A percentile compares a stretch with the other conserved stretches of the same genome.
Conservation (phyloP, 2,329 filamentous ascomycete genomes). For the Pseudonectria buxi region DNA sequence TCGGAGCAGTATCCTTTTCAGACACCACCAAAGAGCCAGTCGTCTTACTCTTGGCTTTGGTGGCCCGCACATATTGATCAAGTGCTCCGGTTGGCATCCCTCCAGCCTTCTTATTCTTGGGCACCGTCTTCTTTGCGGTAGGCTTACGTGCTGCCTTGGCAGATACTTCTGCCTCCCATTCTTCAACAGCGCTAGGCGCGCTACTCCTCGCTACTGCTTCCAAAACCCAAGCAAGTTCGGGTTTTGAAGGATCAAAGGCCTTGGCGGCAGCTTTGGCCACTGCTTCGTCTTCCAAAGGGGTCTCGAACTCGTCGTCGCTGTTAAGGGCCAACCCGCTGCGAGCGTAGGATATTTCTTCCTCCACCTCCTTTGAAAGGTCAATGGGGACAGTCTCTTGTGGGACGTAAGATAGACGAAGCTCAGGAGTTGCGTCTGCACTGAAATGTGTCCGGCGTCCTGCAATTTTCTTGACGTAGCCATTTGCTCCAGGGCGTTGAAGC, state of each 20-base stretch:
- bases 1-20: slow-evolving; percentile 5
- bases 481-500: slow-evolving; percentile 20
- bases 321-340: slow-evolving; percentile 53
- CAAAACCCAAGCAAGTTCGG: slow-evolving; percentile 42
- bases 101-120: slow-evolving; percentile 11
- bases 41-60: slow-evolving; percentile 24
- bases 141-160: slow-evolving; percentile 17
- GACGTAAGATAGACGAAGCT: slow-evolving; percentile 71
- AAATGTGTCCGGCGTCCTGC: slow-evolving; percentile 62
- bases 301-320: slow-evolving; percentile 58
- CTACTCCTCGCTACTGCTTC: slow-evolving; percentile 26
- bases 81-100: slow-evolving; percentile 26
- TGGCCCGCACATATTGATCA: slow-evolving; percentile 35
- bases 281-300: slow-evolving; percentile 26
- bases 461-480: slow-evolving; percentile 57
- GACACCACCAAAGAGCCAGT: slow-evolving; percentile 1
- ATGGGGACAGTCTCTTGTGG: slow-evolving; percentile 73
- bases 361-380: slow-evolving; percentile 65
- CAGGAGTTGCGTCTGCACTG: slow-evolving; percentile 66
- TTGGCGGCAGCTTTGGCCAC: slow-evolving; percentile 23
- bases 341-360: slow-evolving; percentile 46
- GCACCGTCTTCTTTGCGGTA: slow-evolving; percentile 17
- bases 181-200: slow-evolving; percentile 18
- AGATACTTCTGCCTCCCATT: slow-evolving; percentile 21
- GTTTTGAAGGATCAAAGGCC: slow-evolving; percentile 57